Evolutionary conservation across 2,329 filamentous ascomycete species (phyloP).

Genomic region (Tolypocladium paradoxum): DNA sequence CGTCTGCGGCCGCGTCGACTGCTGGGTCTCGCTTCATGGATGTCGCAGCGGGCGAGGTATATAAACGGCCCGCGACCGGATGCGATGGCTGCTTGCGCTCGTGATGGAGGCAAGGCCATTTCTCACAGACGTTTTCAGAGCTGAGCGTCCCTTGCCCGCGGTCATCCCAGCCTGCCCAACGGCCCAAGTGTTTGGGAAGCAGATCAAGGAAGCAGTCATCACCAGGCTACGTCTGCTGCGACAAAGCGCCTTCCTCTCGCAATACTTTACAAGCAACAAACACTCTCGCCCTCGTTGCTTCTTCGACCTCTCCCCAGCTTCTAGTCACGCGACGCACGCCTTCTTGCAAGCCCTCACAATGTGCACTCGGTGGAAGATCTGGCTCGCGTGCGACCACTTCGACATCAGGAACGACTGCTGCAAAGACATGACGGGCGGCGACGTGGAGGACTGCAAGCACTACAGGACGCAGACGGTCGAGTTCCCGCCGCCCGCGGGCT

Average conservation of each 20-base stretch:
- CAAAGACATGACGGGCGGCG: neutral
- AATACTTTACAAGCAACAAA: neutral
- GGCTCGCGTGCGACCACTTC: conserved; percentile 34
- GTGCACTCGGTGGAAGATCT: neutral
- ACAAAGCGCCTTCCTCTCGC: neutral
- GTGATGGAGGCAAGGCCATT: neutral
- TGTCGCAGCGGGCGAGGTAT: too few relatives aligned
- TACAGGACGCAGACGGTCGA: conserved; percentile 31
- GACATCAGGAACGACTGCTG: conserved; percentile 26
- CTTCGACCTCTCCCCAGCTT: neutral
- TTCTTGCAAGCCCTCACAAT: neutral
- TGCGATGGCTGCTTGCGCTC: neutral
- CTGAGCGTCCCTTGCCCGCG: neutral
- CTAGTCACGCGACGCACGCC: neutral
- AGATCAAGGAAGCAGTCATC: neutral
- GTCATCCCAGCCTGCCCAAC: neutral
- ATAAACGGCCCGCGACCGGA: neutral
- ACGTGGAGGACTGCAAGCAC: conserved; percentile 21
- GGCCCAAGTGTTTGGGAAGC: neutral
- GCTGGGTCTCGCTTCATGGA: too few relatives aligned
- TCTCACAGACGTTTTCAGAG: neutral
- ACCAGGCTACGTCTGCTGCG: neutral
- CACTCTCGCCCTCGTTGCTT: neutral
- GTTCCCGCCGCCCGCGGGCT: conserved; percentile 36
- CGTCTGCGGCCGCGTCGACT: too few relatives aligned